phyloP scores from a whole-genome alignment of 805 yeast species.

The Nakazawaea laoshanensis region DNA sequence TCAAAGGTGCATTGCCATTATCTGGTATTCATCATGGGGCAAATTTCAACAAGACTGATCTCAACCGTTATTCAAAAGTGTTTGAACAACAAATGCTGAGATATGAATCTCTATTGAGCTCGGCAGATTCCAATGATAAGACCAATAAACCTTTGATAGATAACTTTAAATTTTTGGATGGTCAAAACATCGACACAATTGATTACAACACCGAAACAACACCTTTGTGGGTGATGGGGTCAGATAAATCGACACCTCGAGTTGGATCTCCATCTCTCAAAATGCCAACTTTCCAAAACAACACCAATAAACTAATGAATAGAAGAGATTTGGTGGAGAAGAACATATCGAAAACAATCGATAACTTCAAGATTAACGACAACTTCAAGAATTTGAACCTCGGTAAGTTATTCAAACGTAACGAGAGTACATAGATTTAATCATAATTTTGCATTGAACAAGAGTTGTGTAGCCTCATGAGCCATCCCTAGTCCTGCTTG shows the following conservation, averaged over 20 bases:
- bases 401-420: conserved; percentile 47
- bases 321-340: conserved; percentile 31
- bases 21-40: conserved; percentile 18
- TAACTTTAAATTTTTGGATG: conserved; percentile 18
- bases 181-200: conserved; percentile 10
- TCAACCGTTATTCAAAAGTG: conserved; percentile 26
- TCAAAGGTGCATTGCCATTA: conserved; percentile 44
- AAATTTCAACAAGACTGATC: conserved; percentile 23
- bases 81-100: conserved; percentile 28
- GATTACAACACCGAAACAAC: conserved; percentile 19
- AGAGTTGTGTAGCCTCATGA: conserved; percentile 32
- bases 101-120: conserved; percentile 19
- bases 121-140: conserved; percentile 15
- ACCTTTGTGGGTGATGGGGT: conserved; percentile 6
- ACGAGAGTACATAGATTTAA: conserved; percentile 10
- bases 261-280: conserved; percentile 17
- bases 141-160: conserved; percentile 23
- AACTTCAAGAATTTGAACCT: conserved; percentile 43
- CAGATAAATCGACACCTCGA: conserved; percentile 2
- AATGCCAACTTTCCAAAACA: conserved; percentile 11
- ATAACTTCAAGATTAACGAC: conserved; percentile 58
- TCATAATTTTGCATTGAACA: conserved; percentile 6
- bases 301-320: conserved; percentile 17
- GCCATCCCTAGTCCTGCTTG: conserved; percentile 63
- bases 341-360: conserved; percentile 34